Percentiles rank a stretch among this genome's conserved stretches.
Evolutionary conservation across 345 rosid species (phyloP).

Genomic region (Gossypium thurberi): DNA sequence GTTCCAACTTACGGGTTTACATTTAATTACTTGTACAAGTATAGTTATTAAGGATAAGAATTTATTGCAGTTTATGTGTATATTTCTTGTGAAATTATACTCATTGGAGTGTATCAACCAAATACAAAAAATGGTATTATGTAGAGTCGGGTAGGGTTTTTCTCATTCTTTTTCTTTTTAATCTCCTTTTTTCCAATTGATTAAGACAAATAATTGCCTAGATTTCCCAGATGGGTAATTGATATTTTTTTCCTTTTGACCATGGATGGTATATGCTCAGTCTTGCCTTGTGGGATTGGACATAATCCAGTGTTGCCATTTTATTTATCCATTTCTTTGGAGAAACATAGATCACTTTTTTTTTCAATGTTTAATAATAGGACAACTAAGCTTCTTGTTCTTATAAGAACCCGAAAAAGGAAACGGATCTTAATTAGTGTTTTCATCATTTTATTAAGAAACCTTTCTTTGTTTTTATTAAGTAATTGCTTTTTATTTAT

Average conservation of each 20-base stretch:
- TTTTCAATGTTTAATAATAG: neutral
- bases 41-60: neutral
- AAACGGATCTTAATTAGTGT: neutral
- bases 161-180: neutral
- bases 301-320: neutral
- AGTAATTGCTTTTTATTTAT: too few relatives aligned
- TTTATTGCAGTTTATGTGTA: neutral
- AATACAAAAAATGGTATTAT: neutral
- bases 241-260: neutral
- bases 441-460: too few relatives aligned
- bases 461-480: too few relatives aligned
- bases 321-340: neutral
- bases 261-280: neutral
- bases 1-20: neutral
- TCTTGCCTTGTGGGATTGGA: neutral
- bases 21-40: neutral
- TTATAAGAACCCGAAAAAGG: too few relatives aligned
- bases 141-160: neutral
- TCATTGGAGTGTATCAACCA: neutral
- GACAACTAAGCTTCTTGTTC: neutral
- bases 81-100: neutral
- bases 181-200: neutral
- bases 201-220: constrained; percentile 1
- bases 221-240: neutral
- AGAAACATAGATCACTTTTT: neutral